Percentiles rank a stretch among this genome's conserved stretches.
phyloP scores from a whole-genome alignment of 345 rosid genomes.

The Sonneratia alba region DNA sequence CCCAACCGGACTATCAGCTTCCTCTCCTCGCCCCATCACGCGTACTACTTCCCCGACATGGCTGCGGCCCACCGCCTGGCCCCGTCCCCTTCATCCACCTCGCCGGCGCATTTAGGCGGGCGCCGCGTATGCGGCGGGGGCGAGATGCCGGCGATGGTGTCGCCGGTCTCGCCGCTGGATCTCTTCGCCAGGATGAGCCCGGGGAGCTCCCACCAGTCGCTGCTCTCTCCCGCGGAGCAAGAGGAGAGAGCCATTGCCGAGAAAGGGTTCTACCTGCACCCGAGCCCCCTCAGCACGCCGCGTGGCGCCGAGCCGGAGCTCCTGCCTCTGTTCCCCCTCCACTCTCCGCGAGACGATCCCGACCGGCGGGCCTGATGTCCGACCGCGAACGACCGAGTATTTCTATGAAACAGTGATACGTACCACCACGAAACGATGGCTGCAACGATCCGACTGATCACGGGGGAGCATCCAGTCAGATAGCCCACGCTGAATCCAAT shows the following conservation, averaged over 20 bases:
- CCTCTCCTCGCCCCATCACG: constrained; percentile 11
- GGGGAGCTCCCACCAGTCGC: constrained; percentile 20
- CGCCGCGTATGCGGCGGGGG: background rate
- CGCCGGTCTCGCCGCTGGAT: constrained; percentile 74
- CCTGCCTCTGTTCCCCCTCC: constrained; percentile 64
- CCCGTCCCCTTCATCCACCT: constrained; percentile 2
- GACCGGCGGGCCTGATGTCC: constrained; percentile 2
- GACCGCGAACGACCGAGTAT: no score
- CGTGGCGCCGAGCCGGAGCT: constrained; percentile 48
- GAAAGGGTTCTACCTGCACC: constrained; percentile 62
- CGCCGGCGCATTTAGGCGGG: constrained; percentile 1
- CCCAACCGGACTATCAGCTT: background rate
- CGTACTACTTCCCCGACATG: constrained; percentile 1
- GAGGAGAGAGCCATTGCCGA: constrained; percentile 51
- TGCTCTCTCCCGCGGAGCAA: constrained; percentile 19
- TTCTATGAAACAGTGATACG: no score
- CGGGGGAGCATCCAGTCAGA: no score
- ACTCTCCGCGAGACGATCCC: constrained; percentile 34
- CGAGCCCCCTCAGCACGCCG: constrained; percentile 40
- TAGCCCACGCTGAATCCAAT: no score
- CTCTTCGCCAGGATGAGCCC: constrained; percentile 33
- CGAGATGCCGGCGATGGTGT: constrained; percentile 21
- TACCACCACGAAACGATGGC: no score
- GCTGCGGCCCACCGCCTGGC: background rate
- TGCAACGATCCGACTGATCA: no score